Evolutionary conservation across 495 filamentous ascomycete genomes (phyloP), one percentile per base, ranked within the genome.

Genomic region (Chaetomidium leptoderma): DNA sequence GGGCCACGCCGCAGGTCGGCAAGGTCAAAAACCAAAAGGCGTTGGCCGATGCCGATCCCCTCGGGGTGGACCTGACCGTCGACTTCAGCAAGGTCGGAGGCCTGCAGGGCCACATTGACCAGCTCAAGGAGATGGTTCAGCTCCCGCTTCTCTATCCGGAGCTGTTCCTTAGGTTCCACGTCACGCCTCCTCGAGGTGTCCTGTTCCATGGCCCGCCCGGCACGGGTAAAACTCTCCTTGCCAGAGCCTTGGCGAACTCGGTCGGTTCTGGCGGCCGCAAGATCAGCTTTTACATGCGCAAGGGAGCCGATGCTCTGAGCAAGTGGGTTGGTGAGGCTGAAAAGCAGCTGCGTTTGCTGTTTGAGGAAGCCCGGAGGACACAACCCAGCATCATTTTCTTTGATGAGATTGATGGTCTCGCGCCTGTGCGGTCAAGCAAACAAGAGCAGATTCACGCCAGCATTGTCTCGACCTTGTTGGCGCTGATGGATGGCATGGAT

Each of bases 291-390:
- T 98, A 97, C 74, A 98, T 98, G 93, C 84, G 93, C 37, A 98
- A 98, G 70, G 93, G 95, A 55, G 95, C 92, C 33, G 93, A 98
- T 78, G 91, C 90, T 44, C 76, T 97, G 42, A 96, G 90, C 72
- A 98, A 98, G 75, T 98, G 93, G 93, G 95, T 97, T 55, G 93
- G 93, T 67, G 93, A 98, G 74, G 95, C 95, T 14, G 93, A 98
- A 71, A 84, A 91, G 65, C 93, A 97, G 68, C 80, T 98, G 19
- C 84, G 93, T 26, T 73, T 97, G 54, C 79, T 98, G 4, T 98
- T 98, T 63, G 93, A 98, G 63, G 95, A 98, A 72, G 93, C 93
- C 14, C 82, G 91, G 61, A 91, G 88, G 67, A 97, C 84, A 9
- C 95, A 97, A 67, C 93, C 93, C 1, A 96, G 91, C 68, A 98